Evolutionary conservation across 441 rosid species (phyloP), one percentile per base, ranked within the genome.

Genomic region (Populus hybrid): DNA sequence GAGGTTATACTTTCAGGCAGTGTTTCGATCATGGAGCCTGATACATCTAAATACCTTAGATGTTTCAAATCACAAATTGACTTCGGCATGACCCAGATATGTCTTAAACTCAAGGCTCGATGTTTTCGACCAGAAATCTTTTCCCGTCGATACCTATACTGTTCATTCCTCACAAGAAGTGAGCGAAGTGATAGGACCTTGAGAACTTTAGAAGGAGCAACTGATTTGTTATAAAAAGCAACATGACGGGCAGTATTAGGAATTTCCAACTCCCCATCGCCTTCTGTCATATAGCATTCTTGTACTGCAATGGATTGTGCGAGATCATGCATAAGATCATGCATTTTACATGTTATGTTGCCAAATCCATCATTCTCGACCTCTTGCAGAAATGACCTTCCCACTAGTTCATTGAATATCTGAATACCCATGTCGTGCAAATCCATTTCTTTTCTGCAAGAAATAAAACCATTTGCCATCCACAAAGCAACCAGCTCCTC

Each of bases 291-390:
- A 14, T 16, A 34, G 38, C 36, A 67, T 30, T 68, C 71, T 12
- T 34, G 18, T 5, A 0, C 21, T 30, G 71, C 34, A 18, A 68
- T 18, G 10, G 70, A 67, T 70, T 38, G 38, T 10, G 74, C 79
- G 67, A 77, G 74, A 67, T 75, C 46, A 8, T 2, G 79, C 23
- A 70, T 18, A n/a, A 74, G 73, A 71, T 77, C 34, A 61, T 72
- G 81, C 65, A 77, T 70, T 59, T 70, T 70, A 36, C 79, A 77
- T 0, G 40, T 77, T 24, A 24, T 59, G 24, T 20, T 20, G 2
- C 79, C 74, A 0, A 2, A 0, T 1, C 3, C 5, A 23, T 61
- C 28, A 26, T 77, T 54, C 21, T 38, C 21, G 32, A 77, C 40
- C 3, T 35, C 70, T 26, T 26, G 26, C 26, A 26, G 26, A 26